A percentile compares a stretch with the other conserved stretches of the same genome.
Evolutionary conservation across 345 rosid species (phyloP).

Genomic region (Hypericum perforatum): DNA sequence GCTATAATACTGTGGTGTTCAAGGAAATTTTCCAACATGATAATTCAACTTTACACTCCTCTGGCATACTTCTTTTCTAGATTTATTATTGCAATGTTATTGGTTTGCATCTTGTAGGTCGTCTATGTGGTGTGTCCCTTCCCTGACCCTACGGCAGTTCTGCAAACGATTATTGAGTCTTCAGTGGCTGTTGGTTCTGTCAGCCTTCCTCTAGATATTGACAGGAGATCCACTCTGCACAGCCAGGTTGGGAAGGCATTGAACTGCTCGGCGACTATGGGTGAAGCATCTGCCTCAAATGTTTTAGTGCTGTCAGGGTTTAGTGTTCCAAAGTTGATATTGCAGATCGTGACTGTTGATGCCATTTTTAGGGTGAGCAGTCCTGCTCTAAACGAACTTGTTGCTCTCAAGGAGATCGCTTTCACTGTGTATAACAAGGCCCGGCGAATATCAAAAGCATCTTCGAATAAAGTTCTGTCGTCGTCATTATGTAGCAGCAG

Average conservation of each 20-base stretch:
- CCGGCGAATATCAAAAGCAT: constrained; percentile 73
- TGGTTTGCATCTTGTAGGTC: constrained; percentile 35
- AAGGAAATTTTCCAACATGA: too few species aligned
- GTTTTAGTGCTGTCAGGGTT: constrained; percentile 81
- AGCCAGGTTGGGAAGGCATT: constrained; percentile 83
- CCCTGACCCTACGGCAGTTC: constrained; percentile 88
- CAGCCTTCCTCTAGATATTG: constrained; percentile 53
- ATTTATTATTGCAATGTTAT: too few species aligned
- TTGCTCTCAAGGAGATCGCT: constrained; percentile 87
- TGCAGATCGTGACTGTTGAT: constrained; percentile 89
- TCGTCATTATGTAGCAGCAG: constrained; percentile 56
- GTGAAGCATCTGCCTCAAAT: constrained; percentile 78
- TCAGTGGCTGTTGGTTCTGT: constrained; percentile 81
- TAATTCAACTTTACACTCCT: too few species aligned
- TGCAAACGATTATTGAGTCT: constrained; percentile 75
- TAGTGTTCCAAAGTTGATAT: constrained; percentile 67
- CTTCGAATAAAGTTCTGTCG: constrained; percentile 49
- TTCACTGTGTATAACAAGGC: constrained; percentile 93
- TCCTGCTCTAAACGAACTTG: constrained; percentile 73
- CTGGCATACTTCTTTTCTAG: too few species aligned
- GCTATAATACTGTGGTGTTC: too few species aligned
- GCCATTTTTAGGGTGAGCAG: constrained; percentile 86
- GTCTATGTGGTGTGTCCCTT: constrained; percentile 98
- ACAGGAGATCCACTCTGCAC: constrained; percentile 50
- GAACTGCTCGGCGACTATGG: constrained; percentile 70